Evolutionary conservation across 148 eudicot genomes (phyloP).

Genomic region (Cornus kousa): DNA sequence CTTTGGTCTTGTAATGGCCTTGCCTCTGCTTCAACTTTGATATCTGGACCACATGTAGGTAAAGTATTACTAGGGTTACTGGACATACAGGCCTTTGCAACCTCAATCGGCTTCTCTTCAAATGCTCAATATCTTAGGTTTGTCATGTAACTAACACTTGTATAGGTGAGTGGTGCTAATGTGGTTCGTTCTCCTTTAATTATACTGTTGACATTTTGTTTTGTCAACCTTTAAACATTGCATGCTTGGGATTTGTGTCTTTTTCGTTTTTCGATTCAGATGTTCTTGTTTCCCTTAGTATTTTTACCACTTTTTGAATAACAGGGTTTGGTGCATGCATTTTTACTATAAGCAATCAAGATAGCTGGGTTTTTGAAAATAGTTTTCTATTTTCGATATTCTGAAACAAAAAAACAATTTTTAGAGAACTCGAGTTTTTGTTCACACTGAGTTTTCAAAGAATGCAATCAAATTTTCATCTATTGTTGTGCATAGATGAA

Average conservation of each 20-base stretch:
- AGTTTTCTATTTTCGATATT: too few relatives aligned
- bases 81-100: background rate
- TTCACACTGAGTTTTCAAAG: too few relatives aligned
- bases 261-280: background rate
- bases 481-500: too few relatives aligned
- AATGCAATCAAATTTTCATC: too few relatives aligned
- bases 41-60: background rate
- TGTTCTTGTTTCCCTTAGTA: background rate
- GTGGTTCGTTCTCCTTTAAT: background rate
- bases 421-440: too few relatives aligned
- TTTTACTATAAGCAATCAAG: too few relatives aligned
- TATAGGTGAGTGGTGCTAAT: slow-evolving; percentile 5
- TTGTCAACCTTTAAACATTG: background rate
- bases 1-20: slow-evolving; percentile 78
- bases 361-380: too few relatives aligned
- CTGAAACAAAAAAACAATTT: too few relatives aligned
- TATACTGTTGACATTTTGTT: slow-evolving; percentile 11
- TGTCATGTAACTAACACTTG: slow-evolving; percentile 13
- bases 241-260: background rate
- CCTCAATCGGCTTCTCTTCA: background rate
- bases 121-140: background rate
- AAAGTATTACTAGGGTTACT: background rate
- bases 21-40: slow-evolving; percentile 89
- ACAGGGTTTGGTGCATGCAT: too few relatives aligned
- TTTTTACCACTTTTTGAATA: background rate